Percentiles rank a stretch among this genome's conserved stretches.
These are phyloP conservation scores for Mycosphaerella sp. DNA, from an alignment of 2,329 filamentous ascomycete genomes.

Conservation along the genomic window DNA sequence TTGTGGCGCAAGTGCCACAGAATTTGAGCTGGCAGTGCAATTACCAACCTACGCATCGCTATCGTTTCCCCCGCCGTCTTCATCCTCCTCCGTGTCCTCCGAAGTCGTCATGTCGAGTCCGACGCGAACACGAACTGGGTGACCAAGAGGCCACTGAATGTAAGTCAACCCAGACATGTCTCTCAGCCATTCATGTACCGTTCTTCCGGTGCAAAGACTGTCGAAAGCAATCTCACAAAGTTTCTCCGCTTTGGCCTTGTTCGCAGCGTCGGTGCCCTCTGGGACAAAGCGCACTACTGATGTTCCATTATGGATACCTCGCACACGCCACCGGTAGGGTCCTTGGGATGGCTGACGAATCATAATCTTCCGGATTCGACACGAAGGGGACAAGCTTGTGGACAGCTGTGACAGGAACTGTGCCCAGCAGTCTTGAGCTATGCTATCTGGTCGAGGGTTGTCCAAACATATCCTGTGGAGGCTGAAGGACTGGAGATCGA, in stretches of 20 bases:
- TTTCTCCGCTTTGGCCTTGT: background rate
- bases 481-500: conserved; percentile 20
- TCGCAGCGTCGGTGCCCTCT: conserved; percentile 3
- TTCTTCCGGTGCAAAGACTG: conserved; percentile 1
- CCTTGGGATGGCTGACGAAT: conserved; percentile 6
- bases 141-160: background rate
- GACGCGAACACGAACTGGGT: background rate
- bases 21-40: background rate
- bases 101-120: conserved; percentile 3
- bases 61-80: background rate
- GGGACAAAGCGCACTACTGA: background rate
- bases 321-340: background rate
- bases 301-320: background rate
- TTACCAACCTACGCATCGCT: background rate
- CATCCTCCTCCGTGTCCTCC: background rate
- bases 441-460: background rate
- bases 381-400: background rate
- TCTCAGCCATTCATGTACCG: conserved; percentile 7
- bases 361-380: conserved; percentile 2
- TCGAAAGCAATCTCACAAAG: background rate
- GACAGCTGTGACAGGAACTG: conserved; percentile 10
- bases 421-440: conserved; percentile 5
- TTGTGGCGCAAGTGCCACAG: no score
- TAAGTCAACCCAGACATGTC: conserved; percentile 7
- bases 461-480: conserved; percentile 19